phyloP scores from a whole-genome alignment of 2,329 filamentous ascomycete species.

The Paecilomyces niveus region DNA sequence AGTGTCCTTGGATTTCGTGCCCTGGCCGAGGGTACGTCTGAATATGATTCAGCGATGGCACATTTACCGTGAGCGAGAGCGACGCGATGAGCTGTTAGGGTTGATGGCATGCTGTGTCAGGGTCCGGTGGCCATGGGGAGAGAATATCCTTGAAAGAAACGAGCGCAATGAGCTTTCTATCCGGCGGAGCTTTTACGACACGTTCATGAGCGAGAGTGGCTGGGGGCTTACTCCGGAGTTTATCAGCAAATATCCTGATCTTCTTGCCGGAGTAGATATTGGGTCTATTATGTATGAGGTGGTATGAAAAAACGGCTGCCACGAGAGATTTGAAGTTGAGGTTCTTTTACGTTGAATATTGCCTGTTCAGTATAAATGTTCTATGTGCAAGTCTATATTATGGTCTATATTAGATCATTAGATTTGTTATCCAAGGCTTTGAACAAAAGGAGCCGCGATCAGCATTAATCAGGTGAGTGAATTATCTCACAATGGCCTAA shows the following conservation, averaged over 20 bases:
- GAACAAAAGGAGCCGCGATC: background rate
- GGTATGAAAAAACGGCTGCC: background rate
- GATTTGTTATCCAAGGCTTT: background rate
- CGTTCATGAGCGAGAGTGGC: conserved; percentile 13
- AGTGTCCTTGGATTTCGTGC: conserved; percentile 11
- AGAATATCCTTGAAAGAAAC: conserved; percentile 15
- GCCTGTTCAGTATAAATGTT: background rate
- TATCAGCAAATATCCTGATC: conserved; percentile 14
- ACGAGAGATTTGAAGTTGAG: background rate
- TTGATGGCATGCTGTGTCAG: conserved; percentile 13
- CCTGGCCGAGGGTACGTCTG: conserved; percentile 15
- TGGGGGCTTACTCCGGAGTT: conserved; percentile 21
- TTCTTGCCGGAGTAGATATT: conserved; percentile 14
- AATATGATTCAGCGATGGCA: conserved; percentile 18
- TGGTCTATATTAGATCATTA: background rate
- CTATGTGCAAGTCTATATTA: background rate
- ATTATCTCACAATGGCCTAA: background rate
- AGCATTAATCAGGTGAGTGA: background rate
- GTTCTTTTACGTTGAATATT: background rate
- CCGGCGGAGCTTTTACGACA: conserved; percentile 11
- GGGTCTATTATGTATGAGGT: background rate
- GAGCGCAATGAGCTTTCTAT: conserved; percentile 12
- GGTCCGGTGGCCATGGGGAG: conserved; percentile 19
- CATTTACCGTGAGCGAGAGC: conserved; percentile 5
- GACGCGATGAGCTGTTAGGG: background rate